These are phyloP conservation scores for Mesotaenium endlicherianum DNA, from an alignment of 139 green algal species.

Conservation along the genomic window DNA sequence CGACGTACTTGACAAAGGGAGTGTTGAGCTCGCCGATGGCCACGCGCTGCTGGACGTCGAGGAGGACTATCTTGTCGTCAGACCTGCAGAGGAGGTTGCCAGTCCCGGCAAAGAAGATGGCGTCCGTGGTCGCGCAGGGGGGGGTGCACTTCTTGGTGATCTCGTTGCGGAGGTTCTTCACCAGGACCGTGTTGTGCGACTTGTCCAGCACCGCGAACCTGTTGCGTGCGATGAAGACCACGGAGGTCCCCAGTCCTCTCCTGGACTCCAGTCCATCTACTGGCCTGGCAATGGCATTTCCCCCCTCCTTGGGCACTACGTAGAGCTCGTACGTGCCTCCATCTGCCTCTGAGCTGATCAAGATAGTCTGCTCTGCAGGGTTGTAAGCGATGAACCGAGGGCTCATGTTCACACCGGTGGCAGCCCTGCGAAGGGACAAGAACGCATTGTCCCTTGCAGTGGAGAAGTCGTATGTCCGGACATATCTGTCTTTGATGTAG, in stretches of 20 bases:
- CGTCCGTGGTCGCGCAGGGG: conserved; percentile 76
- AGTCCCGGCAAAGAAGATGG: conserved; percentile 96
- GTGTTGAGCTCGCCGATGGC: conserved; percentile 82
- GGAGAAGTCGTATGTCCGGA: conserved; percentile 87
- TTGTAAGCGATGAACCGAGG: conserved; percentile 87
- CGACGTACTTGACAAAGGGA: conserved; percentile 95
- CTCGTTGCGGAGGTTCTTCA: conserved; percentile 95
- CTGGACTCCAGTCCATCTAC: conserved; percentile 73
- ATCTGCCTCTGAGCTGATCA: conserved; percentile 86
- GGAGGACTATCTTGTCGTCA: conserved; percentile 96
- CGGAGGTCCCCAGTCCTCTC: conserved; percentile 73
- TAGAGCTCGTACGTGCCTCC: conserved; percentile 96
- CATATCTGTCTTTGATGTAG: conserved; percentile 97
- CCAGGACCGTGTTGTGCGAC: conserved; percentile 75
- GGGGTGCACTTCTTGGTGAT: conserved; percentile 92
- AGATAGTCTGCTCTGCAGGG: conserved; percentile 92
- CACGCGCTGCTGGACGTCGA: conserved; percentile 95
- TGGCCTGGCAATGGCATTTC: not conserved
- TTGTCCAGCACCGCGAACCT: conserved; percentile 96
- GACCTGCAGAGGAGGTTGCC: conserved; percentile 87
- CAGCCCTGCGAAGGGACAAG: conserved; percentile 73
- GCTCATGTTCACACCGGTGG: conserved; percentile 35
- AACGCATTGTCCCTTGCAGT: conserved; percentile 86
- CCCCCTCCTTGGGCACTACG: conserved; percentile 80
- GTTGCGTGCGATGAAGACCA: conserved; percentile 98